Base-by-base conservation (phyloP, 805 yeast species). In the Nakazawaea molendinolei region DNA sequence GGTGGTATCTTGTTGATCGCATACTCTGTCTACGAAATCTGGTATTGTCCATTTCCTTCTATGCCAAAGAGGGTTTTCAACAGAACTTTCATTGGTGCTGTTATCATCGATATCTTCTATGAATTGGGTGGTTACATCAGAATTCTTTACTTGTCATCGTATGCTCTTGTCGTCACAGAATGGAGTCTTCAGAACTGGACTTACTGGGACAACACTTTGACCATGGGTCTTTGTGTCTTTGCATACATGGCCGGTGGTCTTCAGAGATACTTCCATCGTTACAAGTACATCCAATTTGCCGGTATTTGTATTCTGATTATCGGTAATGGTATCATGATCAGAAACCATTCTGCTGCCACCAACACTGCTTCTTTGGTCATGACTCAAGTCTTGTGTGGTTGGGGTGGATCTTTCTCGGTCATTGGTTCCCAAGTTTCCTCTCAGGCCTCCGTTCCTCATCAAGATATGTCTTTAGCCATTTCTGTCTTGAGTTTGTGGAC, bases 361-460 rank as follows among this genome's bases (percentile, higher is more conserved):
- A 48, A 51, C 39, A 53, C 52, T 22, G 61, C 55, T 31, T 47
- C 56, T 5, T 44, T 61, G n/a, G 56, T 58, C 12, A 48, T 54
- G 50, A 44, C 52, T 29, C 54, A 50, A 34, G 40, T 59, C 17
- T 31, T 60, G 18, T 38, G 46, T 13, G 58, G 63, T 44, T 46
- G 55, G 27, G 65, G 68, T 31, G 66, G 60, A 44, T 56, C 61
- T 23, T 51, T 50, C 35, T 48, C 51, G 31, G 60, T 52, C 31
- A 48, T 61, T 39, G 63, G 61, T 29, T 48, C 65, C 7, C 52
- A 51, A 33, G 55, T 62, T 16, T 60, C 67, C 5, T 53, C 61
- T 2, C 65, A 61, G 44, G 67, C 66, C 4, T 54, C 64, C 12
- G 68, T 63, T 29, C 64, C 67, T n/a, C 68, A 63, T 44, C 56